Conservation (phyloP, 768 basidiomycete species). For the Chalciporus pseudorubinellus region DNA sequence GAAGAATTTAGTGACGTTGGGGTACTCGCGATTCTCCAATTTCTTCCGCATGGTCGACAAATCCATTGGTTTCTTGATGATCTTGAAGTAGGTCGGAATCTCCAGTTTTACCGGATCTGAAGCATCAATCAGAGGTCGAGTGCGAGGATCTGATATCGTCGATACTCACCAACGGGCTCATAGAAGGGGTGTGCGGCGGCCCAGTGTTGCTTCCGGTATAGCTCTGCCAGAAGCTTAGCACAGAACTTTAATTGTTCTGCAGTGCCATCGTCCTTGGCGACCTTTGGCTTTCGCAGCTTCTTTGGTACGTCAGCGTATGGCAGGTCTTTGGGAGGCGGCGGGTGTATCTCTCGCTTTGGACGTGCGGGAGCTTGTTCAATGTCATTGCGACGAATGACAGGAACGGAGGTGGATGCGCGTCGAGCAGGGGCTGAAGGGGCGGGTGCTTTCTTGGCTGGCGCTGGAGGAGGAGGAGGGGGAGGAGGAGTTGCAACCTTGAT, state of each 20-base stretch:
- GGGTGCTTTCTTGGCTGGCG: conserved; percentile 31
- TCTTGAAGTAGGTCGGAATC: conserved; percentile 80
- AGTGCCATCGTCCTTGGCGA: conserved; percentile 60
- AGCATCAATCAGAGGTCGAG: background rate
- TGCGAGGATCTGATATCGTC: background rate
- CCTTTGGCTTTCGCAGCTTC: conserved; percentile 62
- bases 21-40: conserved; percentile 74
- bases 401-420: conserved; percentile 76
- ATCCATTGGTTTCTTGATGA: conserved; percentile 97
- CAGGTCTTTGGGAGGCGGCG: conserved; percentile 89
- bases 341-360: conserved; percentile 98
- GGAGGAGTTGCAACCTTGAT: conserved; percentile 41
- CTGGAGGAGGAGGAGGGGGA: conserved; percentile 43
- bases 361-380: conserved; percentile 52
- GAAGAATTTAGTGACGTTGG: conserved; percentile 76
- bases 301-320: conserved; percentile 77
- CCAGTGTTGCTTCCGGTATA: conserved; percentile 78
- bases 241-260: conserved; percentile 87
- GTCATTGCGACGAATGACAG: conserved; percentile 80
- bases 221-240: conserved; percentile 65
- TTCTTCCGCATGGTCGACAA: conserved; percentile 84
- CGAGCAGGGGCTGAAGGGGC: conserved; percentile 48
- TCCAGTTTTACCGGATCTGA: conserved; percentile 76
- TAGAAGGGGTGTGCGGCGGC: conserved; percentile 80
- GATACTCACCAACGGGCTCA: conserved; percentile 83